These are phyloP conservation scores for Sporothrix brunneoviolacea DNA, from an alignment of 2,329 filamentous ascomycete species.

Conservation along the genomic window DNA sequence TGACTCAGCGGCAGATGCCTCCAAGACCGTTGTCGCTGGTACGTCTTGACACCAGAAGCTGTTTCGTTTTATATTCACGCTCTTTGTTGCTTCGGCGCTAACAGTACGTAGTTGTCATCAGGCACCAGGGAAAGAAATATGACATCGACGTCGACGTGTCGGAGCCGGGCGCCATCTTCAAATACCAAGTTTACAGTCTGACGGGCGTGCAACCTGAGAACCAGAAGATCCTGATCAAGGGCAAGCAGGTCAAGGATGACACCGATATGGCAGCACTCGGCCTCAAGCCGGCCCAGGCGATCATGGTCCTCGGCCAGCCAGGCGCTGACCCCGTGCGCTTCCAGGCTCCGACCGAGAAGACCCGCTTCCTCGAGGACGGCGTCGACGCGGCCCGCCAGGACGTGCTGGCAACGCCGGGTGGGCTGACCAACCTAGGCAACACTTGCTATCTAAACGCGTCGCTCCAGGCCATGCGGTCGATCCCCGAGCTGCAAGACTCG, in stretches of 20 bases:
- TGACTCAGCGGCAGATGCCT: constrained; percentile 6
- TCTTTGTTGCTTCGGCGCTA: not conserved
- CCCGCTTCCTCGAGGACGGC: constrained; percentile 92
- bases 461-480: constrained; percentile 78
- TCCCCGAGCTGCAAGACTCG: constrained; percentile 83
- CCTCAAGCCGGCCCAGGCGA: constrained; percentile 75
- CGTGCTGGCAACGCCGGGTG: constrained; percentile 72
- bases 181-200: constrained; percentile 89
- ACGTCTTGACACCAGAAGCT: not conserved
- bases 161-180: constrained; percentile 86
- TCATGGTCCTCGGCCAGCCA: constrained; percentile 97
- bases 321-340: constrained; percentile 56
- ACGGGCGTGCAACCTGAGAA: constrained; percentile 94
- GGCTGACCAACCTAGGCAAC: constrained; percentile 87
- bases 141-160: constrained; percentile 84
- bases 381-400: constrained; percentile 78
- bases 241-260: constrained; percentile 92
- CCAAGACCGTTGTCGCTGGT: constrained; percentile 7
- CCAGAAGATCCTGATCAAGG: constrained; percentile 93
- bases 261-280: constrained; percentile 76
- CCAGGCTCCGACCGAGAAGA: constrained; percentile 67
- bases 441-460: constrained; percentile 99
- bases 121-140: constrained; percentile 92
- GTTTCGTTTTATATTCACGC: too few species aligned
- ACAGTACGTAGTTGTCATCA: constrained; percentile 65